phyloP scores from a whole-genome alignment of 2,329 filamentous ascomycete genomes.

The Colletotrichum plurivorum region DNA sequence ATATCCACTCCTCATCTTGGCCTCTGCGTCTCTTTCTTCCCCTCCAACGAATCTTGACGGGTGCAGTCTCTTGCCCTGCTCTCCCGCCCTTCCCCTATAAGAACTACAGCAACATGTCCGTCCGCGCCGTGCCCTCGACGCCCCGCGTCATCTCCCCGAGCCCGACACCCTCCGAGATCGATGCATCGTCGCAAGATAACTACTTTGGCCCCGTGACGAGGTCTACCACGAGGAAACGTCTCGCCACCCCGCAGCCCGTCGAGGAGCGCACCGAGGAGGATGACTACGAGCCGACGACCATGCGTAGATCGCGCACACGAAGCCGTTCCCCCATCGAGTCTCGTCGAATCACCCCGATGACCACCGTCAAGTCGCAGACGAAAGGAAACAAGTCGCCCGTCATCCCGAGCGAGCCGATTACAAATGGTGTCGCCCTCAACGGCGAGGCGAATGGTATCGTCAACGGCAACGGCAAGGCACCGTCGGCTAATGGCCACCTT shows the following conservation, averaged over 20 bases:
- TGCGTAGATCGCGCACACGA: constrained; percentile 76
- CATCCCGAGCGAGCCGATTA: constrained; percentile 41
- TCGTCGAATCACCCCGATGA: constrained; percentile 67
- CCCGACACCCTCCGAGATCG: constrained; percentile 76
- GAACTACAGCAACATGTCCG: constrained; percentile 58
- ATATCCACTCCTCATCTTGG: constrained; percentile 63
- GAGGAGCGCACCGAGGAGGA: constrained; percentile 65
- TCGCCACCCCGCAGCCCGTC: constrained; percentile 71
- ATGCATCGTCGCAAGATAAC: constrained; percentile 68
- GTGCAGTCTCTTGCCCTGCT: constrained; percentile 68
- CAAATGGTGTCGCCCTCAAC: constrained; percentile 43
- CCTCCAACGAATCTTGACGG: constrained; percentile 66
- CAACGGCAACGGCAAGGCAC: constrained; percentile 44
- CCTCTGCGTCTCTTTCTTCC: constrained; percentile 61
- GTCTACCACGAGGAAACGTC: constrained; percentile 74
- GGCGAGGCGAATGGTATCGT: constrained; percentile 44
- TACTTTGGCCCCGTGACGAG: constrained; percentile 84
- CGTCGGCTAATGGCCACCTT: constrained; percentile 75
- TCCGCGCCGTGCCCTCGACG: constrained; percentile 77
- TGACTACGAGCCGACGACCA: constrained; percentile 57
- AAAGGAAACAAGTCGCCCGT: constrained; percentile 48
- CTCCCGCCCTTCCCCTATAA: constrained; percentile 71
- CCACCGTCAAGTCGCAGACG: constrained; percentile 60
- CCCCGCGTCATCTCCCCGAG: constrained; percentile 93
- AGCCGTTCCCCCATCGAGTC: constrained; percentile 77